A percentile compares a stretch with the other conserved stretches of the same genome.
These are phyloP conservation scores for Aspergillus wentii DNA, from an alignment of 495 filamentous ascomycete species.

Conservation along the genomic window DNA sequence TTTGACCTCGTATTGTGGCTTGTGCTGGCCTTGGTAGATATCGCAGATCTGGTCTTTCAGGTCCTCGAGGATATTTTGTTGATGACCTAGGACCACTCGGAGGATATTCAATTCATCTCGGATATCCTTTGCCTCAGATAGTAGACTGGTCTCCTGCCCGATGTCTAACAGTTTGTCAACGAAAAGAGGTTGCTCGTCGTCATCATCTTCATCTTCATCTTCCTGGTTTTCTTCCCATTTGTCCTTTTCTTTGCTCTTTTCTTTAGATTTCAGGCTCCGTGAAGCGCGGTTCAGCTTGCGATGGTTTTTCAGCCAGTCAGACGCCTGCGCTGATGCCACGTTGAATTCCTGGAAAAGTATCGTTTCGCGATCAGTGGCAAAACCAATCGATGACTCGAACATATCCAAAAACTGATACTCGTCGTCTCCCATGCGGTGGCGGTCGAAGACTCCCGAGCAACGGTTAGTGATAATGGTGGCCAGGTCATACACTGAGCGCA, in stretches of 20 bases:
- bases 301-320: slow-evolving; percentile 56
- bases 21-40: slow-evolving; percentile 41
- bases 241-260: slow-evolving; percentile 10
- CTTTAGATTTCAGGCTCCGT: slow-evolving; percentile 28
- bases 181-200: slow-evolving; percentile 43
- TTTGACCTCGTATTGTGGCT: slow-evolving; percentile 47
- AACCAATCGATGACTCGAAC: slow-evolving; percentile 65
- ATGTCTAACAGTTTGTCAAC: slow-evolving; percentile 65
- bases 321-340: slow-evolving; percentile 53
- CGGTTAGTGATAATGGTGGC: slow-evolving; percentile 60
- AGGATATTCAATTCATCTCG: slow-evolving; percentile 73
- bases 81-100: slow-evolving; percentile 54
- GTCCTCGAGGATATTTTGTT: slow-evolving; percentile 49
- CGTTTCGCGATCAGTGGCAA: slow-evolving; percentile 59
- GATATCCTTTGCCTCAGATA: slow-evolving; percentile 68
- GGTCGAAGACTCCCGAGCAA: slow-evolving; percentile 62
- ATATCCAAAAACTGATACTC: slow-evolving; percentile 68
- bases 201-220: slow-evolving; percentile 15
- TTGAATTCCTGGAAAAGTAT: slow-evolving; percentile 62
- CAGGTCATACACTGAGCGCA: slow-evolving; percentile 60
- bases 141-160: slow-evolving; percentile 58
- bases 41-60: slow-evolving; percentile 51
- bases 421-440: slow-evolving; percentile 56
- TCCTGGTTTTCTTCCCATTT: slow-evolving; percentile 10
- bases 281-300: slow-evolving; percentile 42